phyloP scores from a whole-genome alignment of 495 filamentous ascomycete genomes.

The Talaromyces stipitatus region DNA sequence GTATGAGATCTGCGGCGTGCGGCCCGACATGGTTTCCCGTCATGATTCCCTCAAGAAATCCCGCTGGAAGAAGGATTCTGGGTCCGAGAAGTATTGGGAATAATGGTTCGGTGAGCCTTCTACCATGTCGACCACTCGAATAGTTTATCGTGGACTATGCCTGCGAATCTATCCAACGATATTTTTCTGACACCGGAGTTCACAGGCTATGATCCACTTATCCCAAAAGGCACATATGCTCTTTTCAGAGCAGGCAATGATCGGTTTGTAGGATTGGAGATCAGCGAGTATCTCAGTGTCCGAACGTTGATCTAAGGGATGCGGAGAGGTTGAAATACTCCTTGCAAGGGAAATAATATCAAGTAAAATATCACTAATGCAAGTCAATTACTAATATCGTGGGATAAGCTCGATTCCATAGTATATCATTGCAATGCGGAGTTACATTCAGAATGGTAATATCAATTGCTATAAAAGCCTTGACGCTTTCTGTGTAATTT shows the following conservation, averaged over 20 bases:
- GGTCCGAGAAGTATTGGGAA: background rate
- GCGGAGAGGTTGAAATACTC: background rate
- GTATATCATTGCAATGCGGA: too few species aligned
- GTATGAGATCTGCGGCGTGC: conserved; percentile 17
- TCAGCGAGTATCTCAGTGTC: background rate
- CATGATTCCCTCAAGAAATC: conserved; percentile 8
- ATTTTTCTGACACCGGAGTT: conserved; percentile 16
- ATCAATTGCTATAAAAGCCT: too few species aligned
- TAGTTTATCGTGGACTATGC: conserved; percentile 10
- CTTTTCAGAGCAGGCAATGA: conserved; percentile 10
- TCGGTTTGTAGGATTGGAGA: conserved; percentile 7
- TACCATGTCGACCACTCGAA: conserved; percentile 16
- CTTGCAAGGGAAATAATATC: too few species aligned
- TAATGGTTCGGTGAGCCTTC: conserved; percentile 11
- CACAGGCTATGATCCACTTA: conserved; percentile 12
- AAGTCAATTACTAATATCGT: too few species aligned
- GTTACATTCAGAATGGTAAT: too few species aligned
- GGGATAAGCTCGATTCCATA: too few species aligned
- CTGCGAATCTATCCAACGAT: conserved; percentile 15
- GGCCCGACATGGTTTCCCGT: conserved; percentile 10
- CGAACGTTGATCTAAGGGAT: background rate
- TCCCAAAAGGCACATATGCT: conserved; percentile 24
- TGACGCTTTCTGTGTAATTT: too few species aligned
- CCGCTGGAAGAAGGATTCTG: background rate
- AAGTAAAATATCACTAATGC: too few species aligned